A percentile compares a stretch with the other conserved stretches of the same genome.
phyloP scores from a whole-genome alignment of 768 basidiomycete species.

The Suillus variegatus region DNA sequence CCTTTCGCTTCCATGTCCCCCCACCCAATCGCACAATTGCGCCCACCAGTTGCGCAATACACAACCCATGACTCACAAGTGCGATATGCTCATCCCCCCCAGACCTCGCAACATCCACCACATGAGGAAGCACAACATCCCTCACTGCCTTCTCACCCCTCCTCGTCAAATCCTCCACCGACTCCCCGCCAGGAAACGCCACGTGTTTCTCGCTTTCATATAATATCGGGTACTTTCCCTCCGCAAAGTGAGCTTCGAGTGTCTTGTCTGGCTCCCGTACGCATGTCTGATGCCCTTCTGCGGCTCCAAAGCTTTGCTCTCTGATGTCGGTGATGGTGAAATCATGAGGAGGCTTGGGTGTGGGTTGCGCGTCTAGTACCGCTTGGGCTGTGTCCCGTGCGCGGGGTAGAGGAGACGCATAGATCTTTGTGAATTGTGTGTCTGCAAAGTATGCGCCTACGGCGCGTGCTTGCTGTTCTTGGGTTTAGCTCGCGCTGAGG shows the following conservation, averaged over 20 bases:
- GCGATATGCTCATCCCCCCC: constrained; percentile 53
- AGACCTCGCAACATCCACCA: constrained; percentile 45
- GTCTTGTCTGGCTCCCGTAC: constrained; percentile 27
- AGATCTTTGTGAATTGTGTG: constrained; percentile 54
- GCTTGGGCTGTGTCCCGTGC: constrained; percentile 63
- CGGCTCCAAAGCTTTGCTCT: constrained; percentile 71
- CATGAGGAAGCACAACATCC: constrained; percentile 52
- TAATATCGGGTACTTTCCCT: constrained; percentile 54
- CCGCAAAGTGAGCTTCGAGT: constrained; percentile 49
- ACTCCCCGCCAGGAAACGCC: constrained; percentile 72
- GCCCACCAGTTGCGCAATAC: constrained; percentile 60
- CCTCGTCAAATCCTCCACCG: constrained; percentile 56
- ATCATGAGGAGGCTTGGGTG: constrained; percentile 47
- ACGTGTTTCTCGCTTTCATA: constrained; percentile 33
- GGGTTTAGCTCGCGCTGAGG: not conserved
- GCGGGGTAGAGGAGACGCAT: constrained; percentile 68
- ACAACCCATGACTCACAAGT: constrained; percentile 75
- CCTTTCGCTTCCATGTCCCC: constrained; percentile 15
- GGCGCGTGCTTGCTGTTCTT: constrained; percentile 62
- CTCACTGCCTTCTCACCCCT: constrained; percentile 56
- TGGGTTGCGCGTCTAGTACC: constrained; percentile 48
- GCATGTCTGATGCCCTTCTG: constrained; percentile 60
- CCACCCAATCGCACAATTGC: constrained; percentile 47
- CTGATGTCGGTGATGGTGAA: constrained; percentile 45
- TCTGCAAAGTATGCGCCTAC: constrained; percentile 55